Percentiles rank a stretch among this genome's conserved stretches.
phyloP scores from a whole-genome alignment of 371 early-diverging fungal species.

The Lichtheimia ornata region DNA sequence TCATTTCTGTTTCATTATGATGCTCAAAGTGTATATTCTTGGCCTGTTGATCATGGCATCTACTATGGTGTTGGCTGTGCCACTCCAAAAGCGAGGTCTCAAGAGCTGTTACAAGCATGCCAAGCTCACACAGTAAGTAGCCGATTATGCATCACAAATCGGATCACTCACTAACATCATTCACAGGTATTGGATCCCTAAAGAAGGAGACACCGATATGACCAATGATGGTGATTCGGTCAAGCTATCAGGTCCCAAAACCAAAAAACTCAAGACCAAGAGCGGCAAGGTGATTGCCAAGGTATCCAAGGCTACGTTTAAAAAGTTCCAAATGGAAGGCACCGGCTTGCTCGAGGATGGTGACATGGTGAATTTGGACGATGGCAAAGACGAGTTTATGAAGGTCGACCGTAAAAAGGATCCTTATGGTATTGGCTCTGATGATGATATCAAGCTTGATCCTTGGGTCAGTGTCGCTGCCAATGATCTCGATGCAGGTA shows the following conservation, averaged over 20 bases:
- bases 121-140: conserved; percentile 11
- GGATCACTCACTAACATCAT: background rate
- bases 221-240: conserved; percentile 23
- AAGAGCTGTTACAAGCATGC: conserved; percentile 19
- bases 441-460: conserved; percentile 13
- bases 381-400: conserved; percentile 19
- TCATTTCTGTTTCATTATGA: background rate
- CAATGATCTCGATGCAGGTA: conserved; percentile 31
- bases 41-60: background rate
- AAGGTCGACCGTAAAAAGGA: conserved; percentile 20
- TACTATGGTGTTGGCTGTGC: background rate
- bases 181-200: conserved; percentile 33
- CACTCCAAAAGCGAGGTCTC: conserved; percentile 10
- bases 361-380: conserved; percentile 27
- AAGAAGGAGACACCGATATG: conserved; percentile 31
- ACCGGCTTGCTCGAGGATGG: conserved; percentile 31
- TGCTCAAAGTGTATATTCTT: background rate
- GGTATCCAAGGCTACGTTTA: conserved; percentile 24
- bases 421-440: conserved; percentile 15
- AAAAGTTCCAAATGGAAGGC: conserved; percentile 42
- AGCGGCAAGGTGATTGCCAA: conserved; percentile 27
- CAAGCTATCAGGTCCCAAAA: conserved; percentile 21
- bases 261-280: conserved; percentile 20
- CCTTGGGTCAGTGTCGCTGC: conserved; percentile 42
- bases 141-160: background rate